Evolutionary conservation across 306 rosid genomes (phyloP).

Genomic region (Delonix regia): DNA sequence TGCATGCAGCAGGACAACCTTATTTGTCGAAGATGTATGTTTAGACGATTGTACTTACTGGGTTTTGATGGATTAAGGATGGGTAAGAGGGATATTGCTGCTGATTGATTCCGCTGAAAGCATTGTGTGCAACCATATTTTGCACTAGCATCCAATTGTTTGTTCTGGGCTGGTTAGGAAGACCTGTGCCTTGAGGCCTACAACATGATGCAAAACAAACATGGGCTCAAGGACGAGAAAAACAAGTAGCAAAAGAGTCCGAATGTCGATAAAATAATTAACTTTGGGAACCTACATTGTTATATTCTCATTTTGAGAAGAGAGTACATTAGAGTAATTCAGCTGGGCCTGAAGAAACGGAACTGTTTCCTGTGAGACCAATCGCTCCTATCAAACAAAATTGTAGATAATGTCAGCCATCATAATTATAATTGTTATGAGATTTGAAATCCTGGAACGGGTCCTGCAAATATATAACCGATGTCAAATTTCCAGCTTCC

Average conservation of each 20-base stretch:
- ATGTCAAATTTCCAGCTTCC: neutral
- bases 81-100: neutral
- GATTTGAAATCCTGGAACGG: neutral
- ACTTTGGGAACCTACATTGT: neutral
- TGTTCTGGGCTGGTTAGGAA: neutral
- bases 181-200: neutral
- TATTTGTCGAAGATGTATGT: neutral
- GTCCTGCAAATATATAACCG: neutral
- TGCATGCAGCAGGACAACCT: neutral
- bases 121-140: neutral
- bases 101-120: neutral
- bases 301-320: neutral
- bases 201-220: neutral
- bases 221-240: neutral
- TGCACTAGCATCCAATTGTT: neutral
- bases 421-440: neutral
- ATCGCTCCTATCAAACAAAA: constrained; percentile 16
- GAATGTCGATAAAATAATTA: neutral
- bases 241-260: too few relatives aligned
- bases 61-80: neutral
- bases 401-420: neutral
- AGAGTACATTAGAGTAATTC: neutral
- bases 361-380: neutral
- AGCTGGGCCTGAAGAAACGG: neutral
- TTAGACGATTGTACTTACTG: constrained; percentile 1